Evolutionary conservation across 768 basidiomycete genomes (phyloP), one percentile per base, ranked within the genome.

Genomic region (Russula abietina): DNA sequence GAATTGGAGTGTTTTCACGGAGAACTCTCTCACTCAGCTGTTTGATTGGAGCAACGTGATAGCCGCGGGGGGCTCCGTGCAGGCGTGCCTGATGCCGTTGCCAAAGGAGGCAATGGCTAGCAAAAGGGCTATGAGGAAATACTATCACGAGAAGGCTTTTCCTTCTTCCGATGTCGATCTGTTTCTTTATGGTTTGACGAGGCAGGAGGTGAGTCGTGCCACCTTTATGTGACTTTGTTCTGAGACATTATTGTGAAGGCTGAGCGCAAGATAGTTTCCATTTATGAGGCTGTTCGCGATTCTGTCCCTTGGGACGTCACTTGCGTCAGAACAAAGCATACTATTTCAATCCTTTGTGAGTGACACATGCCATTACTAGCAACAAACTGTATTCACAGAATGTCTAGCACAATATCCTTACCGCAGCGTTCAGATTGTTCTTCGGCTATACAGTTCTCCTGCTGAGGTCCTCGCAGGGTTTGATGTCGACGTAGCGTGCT

Each of bases 231-330:
- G n/a, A 55, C 41, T 19, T 58, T 55, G 28, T 49, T 17, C 32
- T 19, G 36, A 36, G 14, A 62, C 36, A 10, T 8, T 1, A 19
- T 30, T 28, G 33, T 50, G 80, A 26, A 67, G 80, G 85, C 85
- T 0, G 84, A 86, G 67, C 77, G 71, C 56, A 86, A 85, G 76
- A 83, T 84, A 65, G 72, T 77, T 55, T 62, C 72, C 36, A 85
- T 86, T 36, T 86, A 83, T 66, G 82, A 85, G 66, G 84, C 84
- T 6, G 82, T 87, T 26, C 75, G 84, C 24, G 83, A 86, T 69
- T 83, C 83, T 11, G 79, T 86, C 39, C 83, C 84, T 30, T 86
- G 84, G 84, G 85, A 86, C 69, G 82, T 84, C 17, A 85, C 84
- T 32, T 85, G 83, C 55, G 80, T 87, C 60, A 79, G 84, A 45